These are phyloP conservation scores for Liquidambar formosana DNA, from an alignment of 164 flowering plant species.

Conservation along the genomic window DNA sequence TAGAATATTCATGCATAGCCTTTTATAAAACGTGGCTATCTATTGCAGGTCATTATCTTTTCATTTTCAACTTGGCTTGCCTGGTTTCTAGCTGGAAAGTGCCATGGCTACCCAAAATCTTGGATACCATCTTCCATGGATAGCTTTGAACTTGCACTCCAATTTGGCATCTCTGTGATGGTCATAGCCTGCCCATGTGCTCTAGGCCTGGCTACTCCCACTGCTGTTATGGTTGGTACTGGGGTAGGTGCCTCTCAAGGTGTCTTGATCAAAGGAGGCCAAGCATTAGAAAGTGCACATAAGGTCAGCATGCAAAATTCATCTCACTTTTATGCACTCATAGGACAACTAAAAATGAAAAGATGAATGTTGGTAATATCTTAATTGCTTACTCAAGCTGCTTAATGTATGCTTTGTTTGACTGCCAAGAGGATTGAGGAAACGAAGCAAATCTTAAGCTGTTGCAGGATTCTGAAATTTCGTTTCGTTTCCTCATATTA, in stretches of 20 bases:
- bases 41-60: slow-evolving; percentile 61
- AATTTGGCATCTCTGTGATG: slow-evolving; percentile 95
- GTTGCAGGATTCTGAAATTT: too few species aligned
- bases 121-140: slow-evolving; percentile 91
- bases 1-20: slow-evolving; percentile 11
- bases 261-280: slow-evolving; percentile 90
- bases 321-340: background rate
- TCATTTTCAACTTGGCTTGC: slow-evolving; percentile 76
- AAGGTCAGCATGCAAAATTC: slow-evolving; percentile 46
- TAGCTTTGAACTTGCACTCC: slow-evolving; percentile 90
- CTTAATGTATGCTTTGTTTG: too few species aligned
- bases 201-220: slow-evolving; percentile 91
- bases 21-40: background rate
- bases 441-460: too few species aligned
- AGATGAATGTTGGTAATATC: too few species aligned
- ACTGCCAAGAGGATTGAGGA: too few species aligned
- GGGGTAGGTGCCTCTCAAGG: slow-evolving; percentile 96
- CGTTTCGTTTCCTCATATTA: too few species aligned
- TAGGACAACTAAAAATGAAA: background rate
- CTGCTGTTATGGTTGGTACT: slow-evolving; percentile 98
- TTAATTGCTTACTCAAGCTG: too few species aligned
- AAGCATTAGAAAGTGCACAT: slow-evolving; percentile 86
- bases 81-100: slow-evolving; percentile 83
- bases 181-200: slow-evolving; percentile 99
- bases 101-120: slow-evolving; percentile 60